phyloP scores from a whole-genome alignment of 1,284 basidiomycete genomes.

The Jaminaea rosea region DNA sequence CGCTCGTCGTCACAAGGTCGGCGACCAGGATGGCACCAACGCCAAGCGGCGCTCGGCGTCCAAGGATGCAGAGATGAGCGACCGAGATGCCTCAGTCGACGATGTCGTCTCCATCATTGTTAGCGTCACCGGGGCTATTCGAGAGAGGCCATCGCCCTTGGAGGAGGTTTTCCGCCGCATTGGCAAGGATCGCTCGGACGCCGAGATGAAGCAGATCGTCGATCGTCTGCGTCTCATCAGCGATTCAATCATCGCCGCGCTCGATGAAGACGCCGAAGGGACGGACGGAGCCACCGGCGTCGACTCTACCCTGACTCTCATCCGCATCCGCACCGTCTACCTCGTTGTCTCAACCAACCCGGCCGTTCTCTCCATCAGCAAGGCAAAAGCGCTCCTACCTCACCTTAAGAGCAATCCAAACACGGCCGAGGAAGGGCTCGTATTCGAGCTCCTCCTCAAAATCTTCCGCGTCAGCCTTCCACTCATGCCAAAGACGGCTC shows the following conservation, averaged over 20 bases:
- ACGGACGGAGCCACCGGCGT: slow-evolving; percentile 47
- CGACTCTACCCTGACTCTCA: slow-evolving; percentile 13
- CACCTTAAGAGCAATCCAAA: slow-evolving; percentile 73
- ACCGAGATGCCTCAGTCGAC: too few species aligned
- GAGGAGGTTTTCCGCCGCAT: slow-evolving; percentile 67
- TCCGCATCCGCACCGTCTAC: slow-evolving; percentile 66
- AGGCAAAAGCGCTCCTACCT: slow-evolving; percentile 71
- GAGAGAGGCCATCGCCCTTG: slow-evolving; percentile 69
- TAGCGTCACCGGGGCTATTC: slow-evolving; percentile 69
- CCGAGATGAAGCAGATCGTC: slow-evolving; percentile 51
- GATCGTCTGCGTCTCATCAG: slow-evolving; percentile 65
- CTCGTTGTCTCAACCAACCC: slow-evolving; percentile 72
- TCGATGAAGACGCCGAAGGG: slow-evolving; percentile 72
- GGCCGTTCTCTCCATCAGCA: slow-evolving; percentile 65
- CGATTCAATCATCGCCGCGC: slow-evolving; percentile 70
- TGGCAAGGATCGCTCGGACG: slow-evolving; percentile 21
- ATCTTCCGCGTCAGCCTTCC: slow-evolving; percentile 79
- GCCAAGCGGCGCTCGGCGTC: too few species aligned
- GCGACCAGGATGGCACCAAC: neutral
- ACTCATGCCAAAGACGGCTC: slow-evolving; percentile 60
- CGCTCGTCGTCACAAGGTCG: neutral
- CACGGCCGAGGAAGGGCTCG: slow-evolving; percentile 67
- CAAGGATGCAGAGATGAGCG: too few species aligned
- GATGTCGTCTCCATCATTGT: slow-evolving; percentile 68
- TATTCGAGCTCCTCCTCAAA: slow-evolving; percentile 52